Evolutionary conservation across 345 rosid species (phyloP).

Genomic region (Rhodomyrtus tomentosa): DNA sequence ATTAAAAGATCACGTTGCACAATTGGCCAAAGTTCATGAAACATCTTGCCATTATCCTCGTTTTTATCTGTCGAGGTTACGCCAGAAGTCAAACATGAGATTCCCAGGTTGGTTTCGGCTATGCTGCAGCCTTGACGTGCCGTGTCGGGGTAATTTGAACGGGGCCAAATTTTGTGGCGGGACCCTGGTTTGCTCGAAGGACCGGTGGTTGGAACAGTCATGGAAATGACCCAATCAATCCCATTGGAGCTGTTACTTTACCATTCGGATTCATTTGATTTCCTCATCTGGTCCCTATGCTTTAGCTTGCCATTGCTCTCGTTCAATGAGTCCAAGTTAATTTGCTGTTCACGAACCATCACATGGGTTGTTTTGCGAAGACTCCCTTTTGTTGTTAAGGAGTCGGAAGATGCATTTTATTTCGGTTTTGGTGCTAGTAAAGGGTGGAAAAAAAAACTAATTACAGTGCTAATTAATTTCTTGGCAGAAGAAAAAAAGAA

Average conservation of each 20-base stretch:
- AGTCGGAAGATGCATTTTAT: no score
- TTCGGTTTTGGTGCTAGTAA: not conserved
- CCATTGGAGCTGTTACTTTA: not conserved
- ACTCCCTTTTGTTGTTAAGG: not conserved
- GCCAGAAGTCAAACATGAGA: not conserved
- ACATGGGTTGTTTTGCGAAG: not conserved
- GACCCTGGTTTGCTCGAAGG: not conserved
- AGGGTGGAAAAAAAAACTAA: not conserved
- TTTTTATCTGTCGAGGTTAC: not conserved
- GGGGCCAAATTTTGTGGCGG: not conserved
- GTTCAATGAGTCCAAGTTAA: not conserved
- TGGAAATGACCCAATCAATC: not conserved
- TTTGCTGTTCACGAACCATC: not conserved
- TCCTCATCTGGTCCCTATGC: not conserved
- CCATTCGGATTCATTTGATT: not conserved
- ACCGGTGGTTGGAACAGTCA: not conserved
- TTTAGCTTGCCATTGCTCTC: not conserved
- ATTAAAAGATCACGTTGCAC: accelerated
- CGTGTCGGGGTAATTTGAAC: no score
- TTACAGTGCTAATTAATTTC: no score
- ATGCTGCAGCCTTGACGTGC: no score
- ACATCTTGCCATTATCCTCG: no score
- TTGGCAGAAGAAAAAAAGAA: no score
- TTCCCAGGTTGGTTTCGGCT: not conserved
- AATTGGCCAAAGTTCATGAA: no score